Percentiles rank a stretch among this genome's conserved stretches.
These are phyloP conservation scores for Pleurotus djamor DNA, from an alignment of 768 basidiomycete genomes.

Conservation along the genomic window DNA sequence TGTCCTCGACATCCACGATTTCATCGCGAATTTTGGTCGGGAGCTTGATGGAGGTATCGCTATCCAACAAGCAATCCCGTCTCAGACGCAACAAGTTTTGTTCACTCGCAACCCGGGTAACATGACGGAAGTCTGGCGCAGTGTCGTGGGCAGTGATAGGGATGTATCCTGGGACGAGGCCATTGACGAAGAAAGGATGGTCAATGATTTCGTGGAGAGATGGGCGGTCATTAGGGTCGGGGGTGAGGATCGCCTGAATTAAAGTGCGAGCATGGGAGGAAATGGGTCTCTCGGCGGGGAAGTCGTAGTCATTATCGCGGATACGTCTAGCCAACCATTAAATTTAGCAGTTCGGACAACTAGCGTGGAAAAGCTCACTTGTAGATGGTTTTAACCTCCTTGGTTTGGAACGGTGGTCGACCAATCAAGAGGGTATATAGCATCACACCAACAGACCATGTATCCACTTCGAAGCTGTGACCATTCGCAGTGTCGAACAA, in stretches of 20 bases:
- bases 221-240: constrained; percentile 79
- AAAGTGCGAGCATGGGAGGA: constrained; percentile 74
- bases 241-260: constrained; percentile 82
- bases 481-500: constrained; percentile 94
- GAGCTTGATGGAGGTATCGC: constrained; percentile 47
- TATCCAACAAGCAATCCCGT: constrained; percentile 60
- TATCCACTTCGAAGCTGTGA: constrained; percentile 98
- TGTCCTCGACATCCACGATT: not conserved
- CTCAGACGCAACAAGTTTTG: constrained; percentile 71
- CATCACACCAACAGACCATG: constrained; percentile 97
- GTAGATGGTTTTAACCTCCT: constrained; percentile 96
- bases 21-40: constrained; percentile 25
- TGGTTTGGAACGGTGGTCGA: constrained; percentile 97
- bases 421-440: constrained; percentile 93
- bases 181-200: constrained; percentile 80
- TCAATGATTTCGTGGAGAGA: constrained; percentile 82
- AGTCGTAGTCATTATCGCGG: constrained; percentile 90
- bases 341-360: not conserved
- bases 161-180: constrained; percentile 79
- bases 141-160: constrained; percentile 75
- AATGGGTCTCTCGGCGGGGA: constrained; percentile 74
- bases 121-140: constrained; percentile 72
- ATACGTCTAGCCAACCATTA: constrained; percentile 62
- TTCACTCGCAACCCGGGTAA: constrained; percentile 57
- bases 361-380: constrained; percentile 48